Evolutionary conservation across 495 filamentous ascomycete genomes (phyloP).

Genomic region (Penicillium goetzii): DNA sequence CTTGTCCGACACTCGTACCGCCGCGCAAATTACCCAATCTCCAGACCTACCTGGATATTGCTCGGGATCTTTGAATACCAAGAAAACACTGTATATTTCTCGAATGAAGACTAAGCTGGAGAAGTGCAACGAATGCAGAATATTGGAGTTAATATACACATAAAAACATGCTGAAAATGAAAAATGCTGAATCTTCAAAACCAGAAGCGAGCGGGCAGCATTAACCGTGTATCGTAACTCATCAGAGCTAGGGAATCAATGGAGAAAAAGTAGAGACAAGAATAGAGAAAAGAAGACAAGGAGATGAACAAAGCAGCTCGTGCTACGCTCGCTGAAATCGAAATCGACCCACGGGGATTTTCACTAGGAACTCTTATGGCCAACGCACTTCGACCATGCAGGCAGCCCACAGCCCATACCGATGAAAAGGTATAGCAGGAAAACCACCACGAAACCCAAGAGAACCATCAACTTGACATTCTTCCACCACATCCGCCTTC

Average conservation of each 20-base stretch:
- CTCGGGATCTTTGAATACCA: neutral
- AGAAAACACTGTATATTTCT: neutral
- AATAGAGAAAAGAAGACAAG: conserved; percentile 2
- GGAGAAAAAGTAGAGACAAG: conserved; percentile 5
- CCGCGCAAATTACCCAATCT: neutral
- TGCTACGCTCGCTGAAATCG: conserved; percentile 22
- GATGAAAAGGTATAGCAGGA: conserved; percentile 80
- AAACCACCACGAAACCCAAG: conserved; percentile 76
- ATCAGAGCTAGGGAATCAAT: conserved; percentile 16
- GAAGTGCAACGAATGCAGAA: conserved; percentile 9
- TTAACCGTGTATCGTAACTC: conserved; percentile 24
- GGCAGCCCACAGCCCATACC: conserved; percentile 77
- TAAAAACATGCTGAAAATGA: neutral
- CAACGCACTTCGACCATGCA: conserved; percentile 57
- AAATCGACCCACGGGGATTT: neutral
- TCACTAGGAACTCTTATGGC: conserved; percentile 24
- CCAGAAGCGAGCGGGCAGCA: conserved; percentile 2
- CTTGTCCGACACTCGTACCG: too few species aligned
- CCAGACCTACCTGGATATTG: neutral
- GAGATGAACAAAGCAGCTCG: neutral
- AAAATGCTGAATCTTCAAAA: conserved; percentile 2
- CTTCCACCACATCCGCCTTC: conserved; percentile 99
- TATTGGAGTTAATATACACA: conserved; percentile 23
- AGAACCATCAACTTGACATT: conserved; percentile 92
- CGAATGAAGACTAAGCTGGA: neutral